Conservation (phyloP, 1,284 basidiomycete species). For the Pisolithus thermaeus region DNA sequence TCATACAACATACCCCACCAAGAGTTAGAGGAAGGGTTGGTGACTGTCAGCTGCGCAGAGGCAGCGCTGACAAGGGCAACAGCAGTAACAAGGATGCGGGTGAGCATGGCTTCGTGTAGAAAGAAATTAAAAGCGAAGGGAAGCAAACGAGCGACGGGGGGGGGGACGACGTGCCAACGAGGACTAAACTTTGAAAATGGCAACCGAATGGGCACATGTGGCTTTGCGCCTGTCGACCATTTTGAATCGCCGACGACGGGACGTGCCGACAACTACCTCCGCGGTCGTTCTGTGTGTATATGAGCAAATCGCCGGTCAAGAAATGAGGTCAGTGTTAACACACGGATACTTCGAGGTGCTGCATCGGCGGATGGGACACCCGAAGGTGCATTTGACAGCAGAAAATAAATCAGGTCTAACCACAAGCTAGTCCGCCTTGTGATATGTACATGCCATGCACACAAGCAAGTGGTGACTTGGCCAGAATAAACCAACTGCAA, state of each 20-base stretch:
- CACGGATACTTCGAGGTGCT: too few species aligned
- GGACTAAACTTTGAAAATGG: conserved; percentile 6
- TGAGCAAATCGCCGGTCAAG: too few species aligned
- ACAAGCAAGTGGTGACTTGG: too few species aligned
- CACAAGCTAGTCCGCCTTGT: too few species aligned
- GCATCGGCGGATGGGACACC: too few species aligned
- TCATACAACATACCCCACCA: conserved; percentile 44
- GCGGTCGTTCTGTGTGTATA: too few species aligned
- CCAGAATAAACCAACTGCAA: too few species aligned
- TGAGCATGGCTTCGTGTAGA: conserved; percentile 30
- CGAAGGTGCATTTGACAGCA: too few species aligned
- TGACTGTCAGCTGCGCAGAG: conserved; percentile 32
- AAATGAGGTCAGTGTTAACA: too few species aligned
- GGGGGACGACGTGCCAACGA: background rate
- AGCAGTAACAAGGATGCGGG: conserved; percentile 29
- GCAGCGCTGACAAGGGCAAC: conserved; percentile 31
- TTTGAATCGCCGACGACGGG: background rate
- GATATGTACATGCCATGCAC: too few species aligned
- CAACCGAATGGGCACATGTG: background rate
- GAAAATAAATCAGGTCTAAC: too few species aligned
- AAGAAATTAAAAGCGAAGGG: conserved; percentile 6
- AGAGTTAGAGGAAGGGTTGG: conserved; percentile 31
- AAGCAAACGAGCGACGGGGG: conserved; percentile 23
- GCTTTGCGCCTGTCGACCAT: too few species aligned
- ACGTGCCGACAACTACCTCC: background rate